Evolutionary conservation across 129 eudicot genomes (phyloP), one percentile per base, ranked within the genome.

Genomic region (Flaveria bidentis): DNA sequence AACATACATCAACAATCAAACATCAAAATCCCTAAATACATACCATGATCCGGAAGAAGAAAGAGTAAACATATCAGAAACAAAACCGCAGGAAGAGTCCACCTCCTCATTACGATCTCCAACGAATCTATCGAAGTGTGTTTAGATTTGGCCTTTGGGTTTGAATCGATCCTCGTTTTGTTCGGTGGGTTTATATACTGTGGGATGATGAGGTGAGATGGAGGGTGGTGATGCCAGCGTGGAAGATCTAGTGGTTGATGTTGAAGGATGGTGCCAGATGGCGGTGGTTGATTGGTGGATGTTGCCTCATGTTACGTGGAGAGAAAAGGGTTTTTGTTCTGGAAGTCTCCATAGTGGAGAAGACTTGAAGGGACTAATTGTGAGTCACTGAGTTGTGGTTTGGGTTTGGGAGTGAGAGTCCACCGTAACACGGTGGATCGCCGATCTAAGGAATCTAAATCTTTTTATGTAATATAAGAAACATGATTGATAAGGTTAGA

Each of bases 41-140:
- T 62, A 92, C 98, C 98, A 83, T 89, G 98, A 94, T 94, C 93
- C 20, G 97, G 97, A n/a, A 87, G 83, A 72, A 94, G 97, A 82
- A 89, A 87, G 73, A 94, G 81, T 41, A 94, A 90, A 80, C 96
- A 94, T 13, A 91, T 14, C 39, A 94, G 86, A 65, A 94, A 87
- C 74, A 94, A 78, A 36, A 85, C 87, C 83, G 96, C 79, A 20
- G 97, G 86, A 65, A 88, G 46, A 86, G 97, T 91, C 93, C 97
- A 94, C 92, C 83, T 94, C 87, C 87, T 84, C 98, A 94, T 94
- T 67, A 83, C 83, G 87, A 80, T 82, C 49, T 5, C 6, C 2
- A 9, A 17, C 17, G 6, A 52, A 62, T 9, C 51, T 20, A 49
- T 22, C 36, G 57, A 26, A 26, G 46, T 72, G 72, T 22, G 81